Evolutionary conservation across 306 rosid genomes (phyloP), one percentile per base, ranked within the genome.

Genomic region (Inga laurina): DNA sequence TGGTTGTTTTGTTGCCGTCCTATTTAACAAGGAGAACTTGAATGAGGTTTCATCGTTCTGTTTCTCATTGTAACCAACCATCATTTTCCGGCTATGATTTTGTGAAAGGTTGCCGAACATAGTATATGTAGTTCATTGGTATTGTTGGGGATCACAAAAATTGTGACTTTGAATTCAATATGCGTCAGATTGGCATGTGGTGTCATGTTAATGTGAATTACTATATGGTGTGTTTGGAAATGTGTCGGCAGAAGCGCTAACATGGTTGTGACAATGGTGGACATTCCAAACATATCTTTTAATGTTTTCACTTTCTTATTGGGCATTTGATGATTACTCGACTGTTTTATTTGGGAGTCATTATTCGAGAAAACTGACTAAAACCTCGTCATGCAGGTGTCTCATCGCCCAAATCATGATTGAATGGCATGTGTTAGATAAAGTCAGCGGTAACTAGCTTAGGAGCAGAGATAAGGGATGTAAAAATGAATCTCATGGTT

Each of bases 321-420:
- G 68, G 74, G 15, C 81, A 62, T 74, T 41, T 39, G 66, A 49
- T 43, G 32, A 74, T 57, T 84, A 56, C 49, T 75, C 46, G 74
- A 79, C 64, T 30, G 24, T 79, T 16, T 75, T 66, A 52, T 75
- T 59, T 21, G 34, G 11, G 61, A 65, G 54, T 22, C 48, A 66
- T 51, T 41, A 67, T 82, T 82, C 11, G 19, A 44, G 18, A 30
- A 39, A 4, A 10, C 77, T 79, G 19, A 45, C 72, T 5, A 24
- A 74, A 46, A 67, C 79, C 45, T 67, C 57, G 72, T 71, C 45
- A 16, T 79, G 80, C 82, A 83, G 89, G 82, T 57, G 39, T 12
- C 72, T 48, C 32, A 4, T 46, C 76, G 35, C 54, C 48, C 41
- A 54, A 51, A 76, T 34, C 15, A 68, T 52, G 78, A 77, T 77